Conservation (phyloP, 192 early-diverging fungal species). For the Lobosporangium transversale region DNA sequence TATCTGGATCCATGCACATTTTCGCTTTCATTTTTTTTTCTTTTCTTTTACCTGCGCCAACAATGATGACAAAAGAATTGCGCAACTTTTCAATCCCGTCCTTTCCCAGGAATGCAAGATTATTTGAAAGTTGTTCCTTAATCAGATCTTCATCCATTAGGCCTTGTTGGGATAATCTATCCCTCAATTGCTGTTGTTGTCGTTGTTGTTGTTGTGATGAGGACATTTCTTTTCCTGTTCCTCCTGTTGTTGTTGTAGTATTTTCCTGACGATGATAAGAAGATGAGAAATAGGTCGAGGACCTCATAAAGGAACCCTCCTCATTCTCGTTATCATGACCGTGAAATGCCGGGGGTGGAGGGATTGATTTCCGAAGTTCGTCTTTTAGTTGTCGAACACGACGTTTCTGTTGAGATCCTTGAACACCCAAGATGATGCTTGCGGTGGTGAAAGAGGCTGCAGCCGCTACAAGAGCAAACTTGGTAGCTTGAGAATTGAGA, state of each 20-base stretch:
- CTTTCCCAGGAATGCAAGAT: constrained; percentile 90
- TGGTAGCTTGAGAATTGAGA: constrained; percentile 37
- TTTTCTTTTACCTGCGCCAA: constrained; percentile 75
- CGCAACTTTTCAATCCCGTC: constrained; percentile 79
- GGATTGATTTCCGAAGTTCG: constrained; percentile 55
- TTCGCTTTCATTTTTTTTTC: too few species aligned
- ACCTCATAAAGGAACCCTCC: neutral
- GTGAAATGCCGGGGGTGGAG: constrained; percentile 38
- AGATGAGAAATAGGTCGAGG: neutral
- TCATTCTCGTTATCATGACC: neutral
- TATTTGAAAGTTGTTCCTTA: constrained; percentile 85
- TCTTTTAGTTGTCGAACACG: constrained; percentile 67
- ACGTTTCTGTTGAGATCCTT: constrained; percentile 56
- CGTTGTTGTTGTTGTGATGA: neutral
- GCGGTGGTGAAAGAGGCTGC: constrained; percentile 74
- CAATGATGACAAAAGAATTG: constrained; percentile 89
- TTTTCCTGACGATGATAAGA: neutral
- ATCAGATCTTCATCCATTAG: constrained; percentile 73
- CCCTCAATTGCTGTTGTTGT: neutral
- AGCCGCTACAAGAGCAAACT: constrained; percentile 62
- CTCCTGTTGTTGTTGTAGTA: too few species aligned
- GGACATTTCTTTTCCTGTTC: too few species aligned
- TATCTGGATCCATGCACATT: too few species aligned
- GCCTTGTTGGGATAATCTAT: too few species aligned
- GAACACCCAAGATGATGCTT: constrained; percentile 63